These are phyloP conservation scores for Solanum chilense DNA, from an alignment of 257 asterid genomes.

Conservation along the genomic window DNA sequence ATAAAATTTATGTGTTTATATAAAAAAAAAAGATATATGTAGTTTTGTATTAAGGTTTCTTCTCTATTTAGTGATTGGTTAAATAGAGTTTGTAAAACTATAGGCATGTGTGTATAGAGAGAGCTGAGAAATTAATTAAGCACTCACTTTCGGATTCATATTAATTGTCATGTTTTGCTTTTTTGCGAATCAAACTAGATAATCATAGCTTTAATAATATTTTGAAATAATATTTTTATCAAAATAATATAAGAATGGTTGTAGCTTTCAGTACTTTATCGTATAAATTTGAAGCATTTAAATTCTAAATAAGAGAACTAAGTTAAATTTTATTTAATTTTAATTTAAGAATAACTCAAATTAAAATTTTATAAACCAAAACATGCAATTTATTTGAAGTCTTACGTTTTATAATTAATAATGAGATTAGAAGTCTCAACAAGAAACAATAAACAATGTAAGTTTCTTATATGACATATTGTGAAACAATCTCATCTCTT, in stretches of 20 bases:
- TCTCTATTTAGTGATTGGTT: too few species aligned
- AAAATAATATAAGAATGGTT: neutral
- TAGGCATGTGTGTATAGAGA: too few species aligned
- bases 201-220: too few species aligned
- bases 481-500: neutral
- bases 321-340: too few species aligned
- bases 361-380: neutral
- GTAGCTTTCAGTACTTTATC: neutral
- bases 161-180: neutral
- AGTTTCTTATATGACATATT: neutral
- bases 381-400: neutral
- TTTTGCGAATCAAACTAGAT: neutral
- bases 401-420: neutral
- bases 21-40: too few species aligned
- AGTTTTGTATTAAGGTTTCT: too few species aligned
- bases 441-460: neutral
- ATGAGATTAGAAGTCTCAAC: neutral
- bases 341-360: too few species aligned
- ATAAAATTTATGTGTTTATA: neutral
- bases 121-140: neutral
- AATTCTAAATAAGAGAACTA: too few species aligned
- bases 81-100: too few species aligned
- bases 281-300: too few species aligned
- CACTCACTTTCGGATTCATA: neutral
- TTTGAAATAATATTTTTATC: neutral